phyloP scores from a whole-genome alignment of 192 early-diverging fungal species.

The Backusella westeae region DNA sequence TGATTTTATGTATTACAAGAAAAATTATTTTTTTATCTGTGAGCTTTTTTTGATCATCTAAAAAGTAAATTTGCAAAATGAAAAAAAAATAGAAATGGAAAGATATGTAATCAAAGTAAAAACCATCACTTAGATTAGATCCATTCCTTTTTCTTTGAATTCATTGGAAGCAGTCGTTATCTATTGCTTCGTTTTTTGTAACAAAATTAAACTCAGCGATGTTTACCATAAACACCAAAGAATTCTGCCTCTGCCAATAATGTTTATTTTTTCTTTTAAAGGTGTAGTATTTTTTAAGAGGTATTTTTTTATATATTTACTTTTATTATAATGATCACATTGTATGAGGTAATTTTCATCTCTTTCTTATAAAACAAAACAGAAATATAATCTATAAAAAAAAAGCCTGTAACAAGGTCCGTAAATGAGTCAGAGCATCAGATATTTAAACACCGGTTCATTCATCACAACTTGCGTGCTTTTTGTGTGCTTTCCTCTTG shows the following conservation, averaged over 20 bases:
- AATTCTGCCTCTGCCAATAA: background rate
- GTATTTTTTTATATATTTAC: background rate
- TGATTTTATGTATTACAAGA: background rate
- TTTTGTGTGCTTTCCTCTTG: background rate
- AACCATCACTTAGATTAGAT: background rate
- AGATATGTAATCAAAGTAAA: background rate
- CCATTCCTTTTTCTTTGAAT: background rate
- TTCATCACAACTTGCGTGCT: background rate
- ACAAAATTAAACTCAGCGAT: background rate
- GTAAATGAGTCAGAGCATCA: background rate
- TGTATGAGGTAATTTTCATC: background rate
- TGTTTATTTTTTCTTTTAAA: background rate
- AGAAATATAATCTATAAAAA: background rate
- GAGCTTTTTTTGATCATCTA: background rate
- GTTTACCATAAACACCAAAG: background rate
- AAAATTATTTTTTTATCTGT: background rate
- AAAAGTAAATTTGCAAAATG: background rate
- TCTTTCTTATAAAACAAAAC: background rate
- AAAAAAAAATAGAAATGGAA: background rate
- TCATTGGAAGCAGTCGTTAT: background rate
- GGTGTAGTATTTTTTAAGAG: background rate
- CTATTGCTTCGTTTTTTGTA: background rate
- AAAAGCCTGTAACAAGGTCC: background rate
- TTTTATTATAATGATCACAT: background rate
- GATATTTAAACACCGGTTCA: background rate